Conservation (phyloP, 1,139 yeast genomes). For the Kazachstania sp. region DNA sequence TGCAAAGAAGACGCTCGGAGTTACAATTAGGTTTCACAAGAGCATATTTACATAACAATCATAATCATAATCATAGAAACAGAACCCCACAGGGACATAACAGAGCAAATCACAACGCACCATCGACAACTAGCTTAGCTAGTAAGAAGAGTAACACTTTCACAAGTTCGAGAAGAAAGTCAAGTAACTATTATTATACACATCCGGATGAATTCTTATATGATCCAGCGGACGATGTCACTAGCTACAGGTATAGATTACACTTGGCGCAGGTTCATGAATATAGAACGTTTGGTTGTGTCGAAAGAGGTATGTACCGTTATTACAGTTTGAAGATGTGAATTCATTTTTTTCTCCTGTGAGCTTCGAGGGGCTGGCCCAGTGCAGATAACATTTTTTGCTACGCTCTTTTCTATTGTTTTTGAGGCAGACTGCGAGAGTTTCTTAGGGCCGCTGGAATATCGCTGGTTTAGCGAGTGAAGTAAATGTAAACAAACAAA, state of each 20-base stretch:
- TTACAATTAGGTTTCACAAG: constrained; percentile 24
- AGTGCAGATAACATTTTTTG: too few species aligned
- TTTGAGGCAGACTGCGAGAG: too few species aligned
- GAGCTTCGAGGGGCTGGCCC: too few species aligned
- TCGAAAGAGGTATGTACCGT: constrained; percentile 65
- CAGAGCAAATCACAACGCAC: background rate
- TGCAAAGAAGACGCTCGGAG: constrained; percentile 30
- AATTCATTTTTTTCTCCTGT: background rate
- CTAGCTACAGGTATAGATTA: constrained; percentile 20
- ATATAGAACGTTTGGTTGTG: constrained; percentile 56
- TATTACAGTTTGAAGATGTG: constrained; percentile 44
- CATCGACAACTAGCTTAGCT: background rate
- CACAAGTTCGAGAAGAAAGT: background rate
- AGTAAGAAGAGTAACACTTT: background rate
- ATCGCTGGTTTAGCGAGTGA: too few species aligned
- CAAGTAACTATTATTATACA: constrained; percentile 10
- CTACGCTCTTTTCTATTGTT: too few species aligned
- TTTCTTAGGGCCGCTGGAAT: too few species aligned
- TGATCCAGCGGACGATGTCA: constrained; percentile 22
- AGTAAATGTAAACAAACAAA: too few species aligned
- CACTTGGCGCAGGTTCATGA: constrained; percentile 30
- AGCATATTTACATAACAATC: constrained; percentile 1
- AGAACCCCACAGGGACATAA: background rate
- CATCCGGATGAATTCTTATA: constrained; percentile 23
- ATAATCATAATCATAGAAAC: constrained; percentile 1